These are phyloP conservation scores for Mycena metata DNA, from an alignment of 768 basidiomycete genomes.

Conservation along the genomic window DNA sequence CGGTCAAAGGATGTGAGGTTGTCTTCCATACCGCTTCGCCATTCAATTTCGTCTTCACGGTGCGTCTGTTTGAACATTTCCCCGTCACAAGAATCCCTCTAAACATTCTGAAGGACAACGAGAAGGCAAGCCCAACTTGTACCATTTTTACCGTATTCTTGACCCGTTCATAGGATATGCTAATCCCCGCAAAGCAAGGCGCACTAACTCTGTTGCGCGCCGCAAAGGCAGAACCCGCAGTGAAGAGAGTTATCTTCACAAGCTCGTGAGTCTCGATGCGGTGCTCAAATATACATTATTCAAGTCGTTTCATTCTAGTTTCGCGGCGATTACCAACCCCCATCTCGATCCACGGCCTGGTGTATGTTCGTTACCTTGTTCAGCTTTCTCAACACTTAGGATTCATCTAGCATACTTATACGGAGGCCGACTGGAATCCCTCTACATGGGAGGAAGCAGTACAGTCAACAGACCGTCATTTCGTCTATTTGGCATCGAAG, in stretches of 20 bases:
- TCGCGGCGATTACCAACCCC: slow-evolving; percentile 17
- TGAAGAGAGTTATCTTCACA: slow-evolving; percentile 20
- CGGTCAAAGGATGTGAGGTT: slow-evolving; percentile 23
- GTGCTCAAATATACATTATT: not conserved
- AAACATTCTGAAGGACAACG: slow-evolving; percentile 19
- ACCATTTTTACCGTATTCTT: not conserved
- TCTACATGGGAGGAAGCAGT: slow-evolving; percentile 25
- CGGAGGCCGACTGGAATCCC: slow-evolving; percentile 27
- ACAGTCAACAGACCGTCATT: slow-evolving; percentile 18
- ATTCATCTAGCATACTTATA: slow-evolving; percentile 13
- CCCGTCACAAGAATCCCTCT: not conserved
- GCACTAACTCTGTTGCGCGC: slow-evolving; percentile 10
- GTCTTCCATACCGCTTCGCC: slow-evolving; percentile 26
- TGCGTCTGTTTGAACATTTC: not conserved
- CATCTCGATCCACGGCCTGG: slow-evolving; percentile 22
- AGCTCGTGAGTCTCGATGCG: slow-evolving; percentile 10
- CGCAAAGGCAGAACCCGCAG: slow-evolving; percentile 16
- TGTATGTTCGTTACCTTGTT: not conserved
- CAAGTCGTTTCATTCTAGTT: not conserved
- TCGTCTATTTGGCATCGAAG: slow-evolving; percentile 28
- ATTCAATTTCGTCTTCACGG: slow-evolving; percentile 26
- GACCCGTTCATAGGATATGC: slow-evolving; percentile 12
- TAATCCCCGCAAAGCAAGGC: slow-evolving; percentile 23
- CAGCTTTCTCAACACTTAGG: not conserved
- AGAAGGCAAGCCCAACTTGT: not conserved